phyloP scores from a whole-genome alignment of 106 monocot genomes.

The Acanthochlamys bracteata region DNA sequence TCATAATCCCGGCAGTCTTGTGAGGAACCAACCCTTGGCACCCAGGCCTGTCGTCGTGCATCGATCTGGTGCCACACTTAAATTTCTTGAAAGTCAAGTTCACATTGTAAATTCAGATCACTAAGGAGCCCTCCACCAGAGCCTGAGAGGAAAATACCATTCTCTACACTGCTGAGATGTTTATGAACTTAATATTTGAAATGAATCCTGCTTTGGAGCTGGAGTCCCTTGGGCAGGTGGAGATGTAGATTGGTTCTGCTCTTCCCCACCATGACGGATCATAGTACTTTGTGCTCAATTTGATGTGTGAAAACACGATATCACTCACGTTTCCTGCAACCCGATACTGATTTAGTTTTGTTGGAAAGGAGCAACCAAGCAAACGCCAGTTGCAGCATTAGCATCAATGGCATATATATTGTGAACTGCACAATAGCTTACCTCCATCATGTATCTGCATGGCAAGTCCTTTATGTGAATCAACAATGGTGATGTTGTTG shows the following conservation, averaged over 20 bases:
- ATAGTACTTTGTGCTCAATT: constrained; percentile 85
- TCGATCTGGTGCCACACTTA: too few species aligned
- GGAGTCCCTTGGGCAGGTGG: constrained; percentile 64
- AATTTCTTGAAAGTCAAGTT: constrained; percentile 53
- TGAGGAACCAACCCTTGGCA: constrained; percentile 70
- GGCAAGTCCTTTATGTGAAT: constrained; percentile 83
- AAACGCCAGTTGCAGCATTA: too few species aligned
- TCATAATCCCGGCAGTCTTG: constrained; percentile 65
- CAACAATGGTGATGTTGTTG: constrained; percentile 75
- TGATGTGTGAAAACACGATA: constrained; percentile 86
- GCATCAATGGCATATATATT: not conserved
- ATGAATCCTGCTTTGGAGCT: constrained; percentile 55
- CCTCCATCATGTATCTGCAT: constrained; percentile 98
- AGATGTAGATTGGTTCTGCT: constrained; percentile 92
- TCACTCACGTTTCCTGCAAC: constrained; percentile 67
- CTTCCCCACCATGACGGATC: constrained; percentile 98
- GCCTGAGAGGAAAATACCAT: constrained; percentile 87
- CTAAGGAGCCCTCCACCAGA: constrained; percentile 48
- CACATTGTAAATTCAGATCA: constrained; percentile 60
- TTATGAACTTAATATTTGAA: constrained; percentile 63
- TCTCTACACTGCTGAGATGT: constrained; percentile 75
- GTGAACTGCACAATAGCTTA: constrained; percentile 4
- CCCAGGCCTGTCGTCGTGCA: constrained; percentile 82
- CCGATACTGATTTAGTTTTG: not conserved
- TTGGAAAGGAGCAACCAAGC: too few species aligned